Base-by-base conservation (phyloP, 495 filamentous ascomycete genomes). In the Neohortaea acidophila region DNA sequence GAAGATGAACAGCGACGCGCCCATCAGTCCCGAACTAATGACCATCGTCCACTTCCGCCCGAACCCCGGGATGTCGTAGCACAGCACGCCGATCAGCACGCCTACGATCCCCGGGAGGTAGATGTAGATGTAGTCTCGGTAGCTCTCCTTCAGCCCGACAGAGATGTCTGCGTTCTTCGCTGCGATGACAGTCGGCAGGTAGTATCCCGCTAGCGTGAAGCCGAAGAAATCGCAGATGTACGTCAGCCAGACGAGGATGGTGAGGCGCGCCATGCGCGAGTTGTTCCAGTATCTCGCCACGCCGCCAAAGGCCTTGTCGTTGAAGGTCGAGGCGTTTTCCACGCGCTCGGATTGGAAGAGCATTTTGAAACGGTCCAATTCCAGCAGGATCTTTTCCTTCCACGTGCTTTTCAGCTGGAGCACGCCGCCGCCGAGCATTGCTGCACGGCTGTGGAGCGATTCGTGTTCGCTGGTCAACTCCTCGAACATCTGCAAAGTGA, bases 21-120 rank as follows among this genome's bases (percentile, higher is more conserved):
- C 64, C 59, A 67, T 65, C n/a, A 66, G 51, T 6, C 51, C 60
- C 0, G 63, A 63, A 6, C 61, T 63, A 26, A 61, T 40, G 21
- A 64, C 52, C 63, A 68, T 65, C 33, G 60, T 59, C 53, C 50
- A 57, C 50, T 64, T 59, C 19, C 62, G 60, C 17, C 62, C 64
- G 22, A 66, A 29, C 11, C 38, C 43, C 9, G 61, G 62, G 14
- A 64, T 43, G 11, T 44, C 38, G 43, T 65, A 62, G 47, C 61
- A 54, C 5, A 58, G 21, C 2, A 56, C 43, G 13, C 64, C 64
- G 4, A 66, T 47, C 2, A 60, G 14, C 19, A 65, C 64, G 31
- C 63, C 62, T 2, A 61, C 43, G 24, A 63, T 57, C 12, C 64
- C 64, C 12, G 59, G 60, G 21, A 58, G 42, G 45, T 65, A 66